Base-by-base conservation (phyloP, 495 filamentous ascomycete species). In the Cercophora sp. region DNA sequence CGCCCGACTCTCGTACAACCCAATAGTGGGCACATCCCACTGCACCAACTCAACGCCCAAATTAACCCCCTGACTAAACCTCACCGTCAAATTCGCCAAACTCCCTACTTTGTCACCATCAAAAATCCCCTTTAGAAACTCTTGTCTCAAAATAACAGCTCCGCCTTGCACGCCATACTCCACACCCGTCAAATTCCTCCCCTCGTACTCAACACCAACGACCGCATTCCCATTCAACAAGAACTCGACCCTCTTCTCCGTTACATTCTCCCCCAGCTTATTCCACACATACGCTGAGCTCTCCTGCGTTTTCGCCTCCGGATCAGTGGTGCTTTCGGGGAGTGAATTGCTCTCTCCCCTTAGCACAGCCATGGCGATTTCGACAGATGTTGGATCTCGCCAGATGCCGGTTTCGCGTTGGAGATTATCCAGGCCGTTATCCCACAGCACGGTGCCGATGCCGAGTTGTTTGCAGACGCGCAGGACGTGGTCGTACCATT, bases 271-370 rank as follows among this genome's bases (percentile, higher is more conserved):
- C n/a, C 79, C 75, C 5, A 69, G 69, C 55, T 77, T 73, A 55
- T 82, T 77, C 56, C 80, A 82, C 24, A 82, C 62, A 53, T 78
- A 81, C 2, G 82, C 75, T 8, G 76, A 77, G 10, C 70, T 74
- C 6, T 26, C 61, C 53, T 83, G 79, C 4, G 55, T 66, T 0
- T 72, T 70, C 0, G 72, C 73, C 11, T 58, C 58, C 10, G 61
- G 55, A 51, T 83, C 79, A 3, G 62, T 68, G 0, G 79, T 82
- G 52, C 75, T 79, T 36, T 78, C 74, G 1, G 80, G 67, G 1
- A 85, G 70, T 5, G 73, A 71, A 58, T 84, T 85, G 9, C 51
- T 52, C 5, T 69, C 64, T 2, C 75, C 74, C 5, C 62, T 62
- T 10, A 60, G 66, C 0, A 78, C 75, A 29, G 73, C 75, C 11